phyloP scores from a whole-genome alignment of 176 grass and related monocot genomes.

The Dendrocalamus sinicus region DNA sequence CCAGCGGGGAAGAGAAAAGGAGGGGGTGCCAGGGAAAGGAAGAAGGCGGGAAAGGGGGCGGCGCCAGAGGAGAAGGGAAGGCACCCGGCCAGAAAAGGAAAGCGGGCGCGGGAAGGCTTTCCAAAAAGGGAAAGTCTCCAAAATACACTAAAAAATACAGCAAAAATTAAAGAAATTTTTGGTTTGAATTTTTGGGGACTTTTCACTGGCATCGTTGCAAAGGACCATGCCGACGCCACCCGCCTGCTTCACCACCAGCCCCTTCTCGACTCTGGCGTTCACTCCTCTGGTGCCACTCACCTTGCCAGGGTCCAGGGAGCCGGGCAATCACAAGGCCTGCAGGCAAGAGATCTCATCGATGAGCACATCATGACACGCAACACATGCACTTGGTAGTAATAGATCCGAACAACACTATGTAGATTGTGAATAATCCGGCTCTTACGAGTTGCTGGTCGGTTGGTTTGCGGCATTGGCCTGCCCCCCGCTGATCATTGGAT shows the following conservation, averaged over 20 bases:
- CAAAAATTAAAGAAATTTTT: no score
- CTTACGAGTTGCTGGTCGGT: slow-evolving; percentile 47
- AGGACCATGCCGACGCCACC: slow-evolving; percentile 71
- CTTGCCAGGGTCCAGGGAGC: slow-evolving; percentile 56
- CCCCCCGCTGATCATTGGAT: slow-evolving; percentile 57
- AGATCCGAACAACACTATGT: background rate
- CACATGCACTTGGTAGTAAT: background rate
- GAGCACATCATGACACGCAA: background rate
- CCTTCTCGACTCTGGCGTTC: slow-evolving; percentile 53
- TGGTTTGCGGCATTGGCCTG: slow-evolving; percentile 36
- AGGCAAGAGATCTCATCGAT: background rate
- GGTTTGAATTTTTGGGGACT: no score
- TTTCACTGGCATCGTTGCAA: slow-evolving; percentile 54
- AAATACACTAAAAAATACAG: no score
- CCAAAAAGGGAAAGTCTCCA: no score
- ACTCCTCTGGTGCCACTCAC: slow-evolving; percentile 51
- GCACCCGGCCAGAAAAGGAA: no score
- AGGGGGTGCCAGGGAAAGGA: no score
- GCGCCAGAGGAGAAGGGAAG: no score
- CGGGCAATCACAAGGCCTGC: slow-evolving; percentile 62
- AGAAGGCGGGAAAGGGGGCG: no score
- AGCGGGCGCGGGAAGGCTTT: no score
- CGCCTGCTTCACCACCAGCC: slow-evolving; percentile 53
- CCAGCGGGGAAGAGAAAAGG: no score
- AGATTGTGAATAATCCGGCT: no score